These are phyloP conservation scores for Pyronema domesticum DNA, from an alignment of 495 filamentous ascomycete species.

Conservation along the genomic window DNA sequence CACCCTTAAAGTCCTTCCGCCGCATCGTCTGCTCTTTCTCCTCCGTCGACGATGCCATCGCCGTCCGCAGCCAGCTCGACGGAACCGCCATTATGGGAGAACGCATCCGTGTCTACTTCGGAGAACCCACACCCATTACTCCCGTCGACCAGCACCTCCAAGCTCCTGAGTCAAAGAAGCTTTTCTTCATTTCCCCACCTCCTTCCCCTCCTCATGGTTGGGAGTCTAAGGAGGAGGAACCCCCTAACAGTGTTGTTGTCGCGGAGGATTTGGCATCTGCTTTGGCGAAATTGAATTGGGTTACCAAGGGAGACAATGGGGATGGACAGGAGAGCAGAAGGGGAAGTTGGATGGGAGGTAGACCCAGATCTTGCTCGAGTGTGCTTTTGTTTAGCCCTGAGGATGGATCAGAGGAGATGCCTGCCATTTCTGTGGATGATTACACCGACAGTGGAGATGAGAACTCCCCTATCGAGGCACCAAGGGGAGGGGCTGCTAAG, in stretches of 20 bases:
- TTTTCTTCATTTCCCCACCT: slow-evolving; percentile 94
- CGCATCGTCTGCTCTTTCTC: slow-evolving; percentile 83
- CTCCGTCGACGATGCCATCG: slow-evolving; percentile 52
- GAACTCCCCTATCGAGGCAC: slow-evolving; percentile 32
- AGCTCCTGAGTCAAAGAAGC: slow-evolving; percentile 68
- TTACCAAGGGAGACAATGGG: slow-evolving; percentile 4
- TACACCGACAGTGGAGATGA: slow-evolving; percentile 44
- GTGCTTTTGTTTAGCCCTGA: slow-evolving; percentile 18
- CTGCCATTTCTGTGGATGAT: slow-evolving; percentile 83
- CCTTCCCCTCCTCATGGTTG: slow-evolving; percentile 84
- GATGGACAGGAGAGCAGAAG: neutral
- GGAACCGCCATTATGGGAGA: slow-evolving; percentile 45
- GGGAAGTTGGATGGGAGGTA: slow-evolving; percentile 21
- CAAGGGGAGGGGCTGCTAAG: slow-evolving; percentile 31
- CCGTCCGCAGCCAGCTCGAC: slow-evolving; percentile 41
- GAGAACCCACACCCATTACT: slow-evolving; percentile 50
- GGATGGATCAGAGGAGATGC: slow-evolving; percentile 31
- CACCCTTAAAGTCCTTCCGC: slow-evolving; percentile 78
- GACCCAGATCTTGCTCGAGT: slow-evolving; percentile 28
- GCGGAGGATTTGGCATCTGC: slow-evolving; percentile 75
- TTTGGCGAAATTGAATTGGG: slow-evolving; percentile 41
- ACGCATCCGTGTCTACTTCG: slow-evolving; percentile 71
- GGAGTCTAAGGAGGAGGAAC: slow-evolving; percentile 74
- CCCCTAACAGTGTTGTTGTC: slow-evolving; percentile 85
- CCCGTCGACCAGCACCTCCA: slow-evolving; percentile 51